Base-by-base conservation (phyloP, 306 rosid genomes). In the Glycine soja region DNA sequence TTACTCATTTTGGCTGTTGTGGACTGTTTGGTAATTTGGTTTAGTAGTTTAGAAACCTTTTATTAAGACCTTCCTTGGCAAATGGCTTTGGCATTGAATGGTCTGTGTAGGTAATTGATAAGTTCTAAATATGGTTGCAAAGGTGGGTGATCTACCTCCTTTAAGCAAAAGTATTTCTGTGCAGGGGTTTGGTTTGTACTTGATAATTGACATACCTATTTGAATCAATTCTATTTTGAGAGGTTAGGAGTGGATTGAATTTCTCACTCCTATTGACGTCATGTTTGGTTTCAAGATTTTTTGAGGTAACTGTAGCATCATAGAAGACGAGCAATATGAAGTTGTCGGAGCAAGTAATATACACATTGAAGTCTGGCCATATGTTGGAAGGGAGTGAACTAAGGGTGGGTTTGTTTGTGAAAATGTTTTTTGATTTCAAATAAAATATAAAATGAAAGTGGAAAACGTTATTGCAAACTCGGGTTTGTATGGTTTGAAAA, bases 161-260 rank as follows among this genome's bases (percentile, higher is more conserved):
- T 47, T 18, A 69, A 18, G 57, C 18, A 24, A 12, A 19, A 45
- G 42, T 11, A 19, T 67, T 67, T 67, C 16, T 66, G 12, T 67
- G 53, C 14, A 67, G 72, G 72, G n/a, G 72, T 67, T 67, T 67
- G 53, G 51, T 67, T 67, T 15, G 72, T 67, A 67, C 30, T 67
- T 42, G 30, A 24, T 24, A 24, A 24, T 24, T 24, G 51, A 67
- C 16, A 16, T 43, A 67, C 36, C 53, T 16, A 67, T 67, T 43
- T 67, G 30, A 42, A 43, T 67, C 34, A 67, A 43, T 67, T 43
- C 14, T 43, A 4, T 67, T 66, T 40, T 40, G 13, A 11, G 50
- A 66, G 10, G 30, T 65, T 67, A 8, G 13, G 13, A 67, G n/a
- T 67, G 52, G 30, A 15, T 42, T 42, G n/a, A 67, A 15, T 40